phyloP scores from a whole-genome alignment of 176 grass and related monocot genomes.

The Guadua angustifolia region DNA sequence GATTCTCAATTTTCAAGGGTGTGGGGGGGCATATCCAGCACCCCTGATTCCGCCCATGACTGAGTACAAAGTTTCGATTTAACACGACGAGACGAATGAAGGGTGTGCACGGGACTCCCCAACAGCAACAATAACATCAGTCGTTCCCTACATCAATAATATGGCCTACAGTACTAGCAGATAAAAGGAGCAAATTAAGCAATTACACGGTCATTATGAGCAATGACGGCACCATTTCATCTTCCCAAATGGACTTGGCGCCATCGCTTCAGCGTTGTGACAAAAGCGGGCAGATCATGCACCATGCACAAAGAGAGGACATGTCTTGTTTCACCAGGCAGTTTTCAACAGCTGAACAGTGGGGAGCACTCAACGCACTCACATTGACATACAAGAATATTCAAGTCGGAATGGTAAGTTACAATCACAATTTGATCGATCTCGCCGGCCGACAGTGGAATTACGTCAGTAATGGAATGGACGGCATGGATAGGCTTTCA shows the following conservation, averaged over 20 bases:
- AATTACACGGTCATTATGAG: neutral
- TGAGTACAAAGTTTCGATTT: neutral
- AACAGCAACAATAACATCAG: neutral
- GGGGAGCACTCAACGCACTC: neutral
- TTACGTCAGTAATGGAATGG: neutral
- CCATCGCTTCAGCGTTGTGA: neutral
- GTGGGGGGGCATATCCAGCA: too few species aligned
- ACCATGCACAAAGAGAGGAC: constrained; percentile 15
- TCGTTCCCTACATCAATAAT: constrained; percentile 14
- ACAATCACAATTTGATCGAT: neutral
- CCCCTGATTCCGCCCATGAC: too few species aligned
- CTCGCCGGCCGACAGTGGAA: neutral
- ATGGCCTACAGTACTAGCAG: constrained; percentile 17
- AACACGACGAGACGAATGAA: neutral
- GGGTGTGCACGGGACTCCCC: neutral
- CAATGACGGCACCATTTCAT: constrained; percentile 2
- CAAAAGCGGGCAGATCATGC: constrained; percentile 18
- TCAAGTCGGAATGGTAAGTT: neutral
- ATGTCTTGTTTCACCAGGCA: neutral
- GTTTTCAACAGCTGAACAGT: neutral
- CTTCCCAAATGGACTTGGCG: neutral
- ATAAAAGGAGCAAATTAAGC: constrained; percentile 23
- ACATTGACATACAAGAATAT: constrained; percentile 35
- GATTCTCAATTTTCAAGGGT: too few species aligned
- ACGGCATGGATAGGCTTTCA: neutral